Base-by-base conservation (phyloP, 306 rosid species). In the Crotalaria pallida region DNA sequence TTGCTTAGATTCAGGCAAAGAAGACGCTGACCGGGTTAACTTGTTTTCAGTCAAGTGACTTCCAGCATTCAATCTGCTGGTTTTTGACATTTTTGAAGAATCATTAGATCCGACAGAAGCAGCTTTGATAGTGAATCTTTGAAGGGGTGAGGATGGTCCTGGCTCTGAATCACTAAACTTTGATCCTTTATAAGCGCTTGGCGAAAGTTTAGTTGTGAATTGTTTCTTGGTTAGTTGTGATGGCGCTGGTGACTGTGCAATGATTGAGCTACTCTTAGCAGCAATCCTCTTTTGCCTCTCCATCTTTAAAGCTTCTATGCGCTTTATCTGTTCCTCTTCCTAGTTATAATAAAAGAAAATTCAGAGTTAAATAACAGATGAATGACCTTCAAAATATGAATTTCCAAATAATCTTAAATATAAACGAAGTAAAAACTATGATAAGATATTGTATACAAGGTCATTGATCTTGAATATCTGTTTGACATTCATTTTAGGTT, bases 271-370 rank as follows among this genome's bases (percentile, higher is more conserved):
- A 16, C 90, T 89, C 84, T 92, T 86, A 56, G 96, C 85, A 70
- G 97, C 96, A 75, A 91, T 95, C 80, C 99, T 95, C 85, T 86
- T 95, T 77, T 95, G 96, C 89, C 99, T 95, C 84, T 89, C 87
- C 26, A 86, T 83, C 85, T 91, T 95, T 56, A 95, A 77, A 76
- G 96, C 87, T 80, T 95, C 96, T 33, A 95, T 51, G 26, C 99
- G 89, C 77, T 89, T 95, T 21, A 73, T 59, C 57, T 83, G 92
- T 73, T 88, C 97, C 44, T 80, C 90, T 75, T 95, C 96, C 99
- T 95, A 78, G 49, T 76, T 38, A 67, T 53, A n/a, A 66, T 53
- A 47, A 58, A 59, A 31, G 58, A 58, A 69, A 68, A 55, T 0
- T 10, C 59, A 43, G 3, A 19, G 64, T 68, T 67, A 43, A 75